A percentile compares a stretch with the other conserved stretches of the same genome.
These are phyloP conservation scores for Arthrobotrys sinensis DNA, from an alignment of 2,329 filamentous ascomycete genomes.

Conservation along the genomic window DNA sequence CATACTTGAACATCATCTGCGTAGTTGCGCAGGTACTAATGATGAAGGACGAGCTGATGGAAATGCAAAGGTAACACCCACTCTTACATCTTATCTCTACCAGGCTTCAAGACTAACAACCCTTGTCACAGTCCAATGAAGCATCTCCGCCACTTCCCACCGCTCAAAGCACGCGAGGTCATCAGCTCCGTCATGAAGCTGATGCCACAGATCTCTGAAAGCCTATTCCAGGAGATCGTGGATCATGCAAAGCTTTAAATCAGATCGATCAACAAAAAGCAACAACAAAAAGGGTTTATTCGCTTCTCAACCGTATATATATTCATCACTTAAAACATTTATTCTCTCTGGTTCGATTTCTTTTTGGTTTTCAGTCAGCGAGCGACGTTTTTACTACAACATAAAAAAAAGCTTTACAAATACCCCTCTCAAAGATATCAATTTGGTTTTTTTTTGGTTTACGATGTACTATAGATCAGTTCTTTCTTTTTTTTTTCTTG, in stretches of 20 bases:
- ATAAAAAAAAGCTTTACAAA: conserved; percentile 43
- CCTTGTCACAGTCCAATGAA: conserved; percentile 82
- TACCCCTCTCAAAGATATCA: conserved; percentile 38
- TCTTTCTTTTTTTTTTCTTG: conserved; percentile 16
- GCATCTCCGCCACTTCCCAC: conserved; percentile 87
- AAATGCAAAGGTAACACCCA: conserved; percentile 80
- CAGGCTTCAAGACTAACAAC: conserved; percentile 64
- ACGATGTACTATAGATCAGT: conserved; percentile 50
- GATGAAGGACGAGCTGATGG: conserved; percentile 86
- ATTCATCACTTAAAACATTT: conserved; percentile 1
- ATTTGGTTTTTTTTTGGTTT: conserved; percentile 29
- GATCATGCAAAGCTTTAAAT: conserved; percentile 77
- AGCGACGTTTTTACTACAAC: conserved; percentile 19
- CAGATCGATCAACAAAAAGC: conserved; percentile 11
- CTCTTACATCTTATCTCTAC: conserved; percentile 33
- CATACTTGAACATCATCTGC: conserved; percentile 94
- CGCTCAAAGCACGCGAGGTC: conserved; percentile 80
- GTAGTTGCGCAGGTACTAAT: conserved; percentile 95
- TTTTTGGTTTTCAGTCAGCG: conserved; percentile 16
- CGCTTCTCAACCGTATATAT: conserved; percentile 37
- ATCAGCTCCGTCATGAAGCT: conserved; percentile 89
- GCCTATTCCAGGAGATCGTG: conserved; percentile 91
- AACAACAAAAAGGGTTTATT: conserved; percentile 6
- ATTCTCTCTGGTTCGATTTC: not conserved
- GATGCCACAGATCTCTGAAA: conserved; percentile 89